Evolutionary conservation across 2,329 filamentous ascomycete species (phyloP), one percentile per base, ranked within the genome.

Genomic region (Chrysoporthe austroafricana): DNA sequence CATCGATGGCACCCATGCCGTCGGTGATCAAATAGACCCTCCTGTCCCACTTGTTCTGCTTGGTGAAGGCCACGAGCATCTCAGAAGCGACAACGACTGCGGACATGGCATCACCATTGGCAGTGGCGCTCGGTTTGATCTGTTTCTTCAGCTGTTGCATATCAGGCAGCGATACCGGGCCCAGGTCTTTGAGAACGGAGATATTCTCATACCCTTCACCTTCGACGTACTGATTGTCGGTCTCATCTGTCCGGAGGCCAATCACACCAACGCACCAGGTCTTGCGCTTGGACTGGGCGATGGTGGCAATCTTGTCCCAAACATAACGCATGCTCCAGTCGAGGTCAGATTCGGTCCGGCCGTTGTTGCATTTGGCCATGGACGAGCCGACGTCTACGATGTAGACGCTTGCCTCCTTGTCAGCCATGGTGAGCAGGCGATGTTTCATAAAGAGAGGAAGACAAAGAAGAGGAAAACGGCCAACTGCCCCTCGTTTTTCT

Each of bases 381-480:
- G 94, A 92, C 74, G 82, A 84, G 67, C 94, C 94, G 34, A 97
- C 83, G 80, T 99, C 96, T 69, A 99, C 81, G 73, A 99, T 91
- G 78, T 96, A 99, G 56, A 98, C 88, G 0, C 91, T 96, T 9
- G 94, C 93, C 82, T 98, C 93, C 78, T 99, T 99, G 70, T 92
- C 90, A 13, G 94, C 91, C 95, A 98, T 98, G 66, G 68, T 83
- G 72, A 69, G 14, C 18, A 16, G 26, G 36, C 26, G 36, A 26
- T 52, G 46, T 8, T 61, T 57, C 46, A 44, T 56, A 18, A 63
- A 66, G 36, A 59, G n/a, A 14, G 9, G 36, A 7, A 16, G 43
- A 44, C 7, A 43, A 2, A 11, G 34, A n/a, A 14, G 18, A 34
- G 46, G n/a, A 14, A 57, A 16, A 34, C 32, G 50, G 26, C 61